Percentiles rank a stretch among this genome's conserved stretches.
Conservation (phyloP, 2,329 filamentous ascomycete genomes). For the Fusarium musae region DNA sequence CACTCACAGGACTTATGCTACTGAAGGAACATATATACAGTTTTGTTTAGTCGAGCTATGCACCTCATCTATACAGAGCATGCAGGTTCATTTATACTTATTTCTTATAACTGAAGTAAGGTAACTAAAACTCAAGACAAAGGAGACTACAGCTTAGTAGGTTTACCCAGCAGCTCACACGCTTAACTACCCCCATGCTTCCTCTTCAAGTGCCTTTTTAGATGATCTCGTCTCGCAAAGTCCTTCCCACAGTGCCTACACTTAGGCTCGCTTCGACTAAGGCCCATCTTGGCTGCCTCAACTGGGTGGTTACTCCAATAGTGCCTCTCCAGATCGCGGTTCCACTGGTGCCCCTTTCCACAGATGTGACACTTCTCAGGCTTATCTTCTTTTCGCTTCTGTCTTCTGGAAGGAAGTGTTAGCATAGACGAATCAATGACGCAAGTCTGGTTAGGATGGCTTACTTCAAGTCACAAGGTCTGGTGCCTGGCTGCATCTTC, state of each 20-base stretch:
- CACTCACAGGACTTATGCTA: not conserved
- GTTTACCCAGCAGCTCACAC: not conserved
- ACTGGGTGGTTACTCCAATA: not conserved
- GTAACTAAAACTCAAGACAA: not conserved
- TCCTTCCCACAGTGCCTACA: not conserved
- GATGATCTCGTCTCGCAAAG: conserved; percentile 15
- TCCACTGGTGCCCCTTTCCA: not conserved
- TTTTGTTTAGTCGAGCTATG: fast-evolving
- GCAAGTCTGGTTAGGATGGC: no score
- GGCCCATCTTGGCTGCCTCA: not conserved
- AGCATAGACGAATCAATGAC: fast-evolving
- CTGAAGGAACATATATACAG: not conserved
- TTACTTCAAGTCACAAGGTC: conserved; percentile 22
- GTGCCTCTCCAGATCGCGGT: conserved; percentile 8
- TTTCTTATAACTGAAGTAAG: not conserved
- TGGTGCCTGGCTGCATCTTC: conserved; percentile 4
- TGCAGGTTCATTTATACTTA: not conserved
- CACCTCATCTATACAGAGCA: no score
- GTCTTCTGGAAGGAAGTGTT: not conserved
- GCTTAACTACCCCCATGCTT: conserved; percentile 11
- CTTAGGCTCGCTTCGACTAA: not conserved
- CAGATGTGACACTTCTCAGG: conserved; percentile 14
- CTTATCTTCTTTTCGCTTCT: conserved; percentile 9
- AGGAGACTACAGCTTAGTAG: not conserved
- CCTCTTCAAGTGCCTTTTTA: conserved; percentile 4